Evolutionary conservation across 768 basidiomycete genomes (phyloP), one percentile per base, ranked within the genome.

Genomic region (Mycena belliarum): DNA sequence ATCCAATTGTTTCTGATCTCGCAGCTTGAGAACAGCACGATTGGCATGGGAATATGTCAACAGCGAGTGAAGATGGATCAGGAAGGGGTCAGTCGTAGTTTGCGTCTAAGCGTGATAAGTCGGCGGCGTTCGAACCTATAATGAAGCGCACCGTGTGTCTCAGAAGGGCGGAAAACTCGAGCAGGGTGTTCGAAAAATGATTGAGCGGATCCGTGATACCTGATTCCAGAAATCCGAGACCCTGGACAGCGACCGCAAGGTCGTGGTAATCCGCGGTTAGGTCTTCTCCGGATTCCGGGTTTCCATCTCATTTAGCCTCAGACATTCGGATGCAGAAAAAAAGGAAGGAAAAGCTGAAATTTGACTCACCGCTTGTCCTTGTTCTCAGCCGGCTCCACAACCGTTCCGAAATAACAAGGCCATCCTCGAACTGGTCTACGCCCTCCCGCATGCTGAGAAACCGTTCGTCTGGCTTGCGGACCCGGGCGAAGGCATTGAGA

Each of bases 1-100:
- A 69, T 99, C 97, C 53, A 98, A 84, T 71, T 99, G 97, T 72
- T 98, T 99, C 74, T 98, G 97, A 70, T 98, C 97, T 43, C 97
- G 87, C 28, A 97, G 81, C 72, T 93, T 96, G 63, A 99, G 82
- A 21, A 98, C 93, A n/a, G 89, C 86, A 49, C 93, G 88, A 64
- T 98, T 96, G 28, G 92, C 88, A 68, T 93, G 87, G 2, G 94
- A 93, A 73, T 98, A 98, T n/a, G 87, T 82, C n/a, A 95, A 78
- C 7, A 98, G 80, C 2, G 95, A 93, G 68, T 97, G 94, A 1
- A 98, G 78, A 68, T 96, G 93, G 26, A 87, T 75, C 37, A 98
- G 84, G 73, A 97, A 89, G 6, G 95, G 95, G 68, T 97, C 95
- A 4, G 89, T 90, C 0, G 91, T 89, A n/a, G 85, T 90, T 73